Evolutionary conservation across 2,329 filamentous ascomycete species (phyloP), one percentile per base, ranked within the genome.

Genomic region (Cladosporium sphaerospermum): DNA sequence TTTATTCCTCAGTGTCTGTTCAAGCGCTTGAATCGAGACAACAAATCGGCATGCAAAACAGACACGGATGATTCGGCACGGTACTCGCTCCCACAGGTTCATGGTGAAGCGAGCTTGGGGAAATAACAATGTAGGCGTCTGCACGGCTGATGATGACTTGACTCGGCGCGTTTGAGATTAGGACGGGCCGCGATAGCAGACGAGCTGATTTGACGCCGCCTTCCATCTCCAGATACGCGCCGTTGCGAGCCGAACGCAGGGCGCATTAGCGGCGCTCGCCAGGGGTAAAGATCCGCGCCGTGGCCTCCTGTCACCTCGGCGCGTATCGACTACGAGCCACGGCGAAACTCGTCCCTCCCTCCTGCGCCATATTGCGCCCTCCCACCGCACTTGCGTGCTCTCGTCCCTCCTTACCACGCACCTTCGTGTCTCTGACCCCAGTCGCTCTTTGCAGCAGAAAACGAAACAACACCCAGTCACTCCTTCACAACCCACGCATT

Each of bases 371-470:
- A 32, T 40, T 16, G 23, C 37, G 16, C 31, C 28, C 33, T 49
- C 42, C 36, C 36, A n/a, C 37, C 46, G 39, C 46, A 31, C 19
- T 40, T 37, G 37, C 32, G 47, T 51, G 47, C 47, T 43, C 40
- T 51, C 31, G 47, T 51, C 13, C 14, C 48, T 33, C 41, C 14
- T 23, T 51, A 43, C 40, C 40, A 37, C 18, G 44, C 48, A 44
- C 48, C 44, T 37, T 14, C 10, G 34, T 37, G 23, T 36, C 40
- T 51, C 48, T 51, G 14, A 51, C 48, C 32, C 16, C 32, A 51
- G 48, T 51, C 48, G 48, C 48, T 51, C 48, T 51, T 51, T 51
- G 48, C 48, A 51, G 48, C 48, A 28, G 23, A 28, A 28, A 28
- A 28, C 23, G 23, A 28, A 28, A 28, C 18, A 43, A 13, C 31